A percentile compares a stretch with the other conserved stretches of the same genome.
Conservation (phyloP, 2,329 filamentous ascomycete species). For the Fusarium sp. region DNA sequence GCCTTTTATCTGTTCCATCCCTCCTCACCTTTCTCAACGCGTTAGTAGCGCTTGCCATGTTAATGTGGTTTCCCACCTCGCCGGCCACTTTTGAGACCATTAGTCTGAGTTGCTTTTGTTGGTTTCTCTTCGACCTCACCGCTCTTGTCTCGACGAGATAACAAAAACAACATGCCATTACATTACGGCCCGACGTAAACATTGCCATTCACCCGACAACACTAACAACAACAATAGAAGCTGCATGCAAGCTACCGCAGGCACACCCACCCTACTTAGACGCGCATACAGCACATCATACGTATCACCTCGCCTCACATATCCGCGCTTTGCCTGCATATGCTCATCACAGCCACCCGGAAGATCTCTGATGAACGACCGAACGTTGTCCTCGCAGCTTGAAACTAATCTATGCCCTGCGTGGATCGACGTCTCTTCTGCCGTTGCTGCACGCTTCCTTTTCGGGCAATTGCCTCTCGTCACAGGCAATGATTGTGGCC, state of each 20-base stretch:
- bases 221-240: constrained; percentile 25
- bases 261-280: constrained; percentile 30
- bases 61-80: constrained; percentile 15
- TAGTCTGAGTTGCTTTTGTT: constrained; percentile 16
- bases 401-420: constrained; percentile 31
- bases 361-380: constrained; percentile 39
- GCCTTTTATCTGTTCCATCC: background rate
- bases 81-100: constrained; percentile 28
- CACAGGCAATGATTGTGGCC: constrained; percentile 2
- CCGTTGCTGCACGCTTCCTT: constrained; percentile 31
- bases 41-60: background rate
- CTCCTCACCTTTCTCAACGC: constrained; percentile 1
- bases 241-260: constrained; percentile 37
- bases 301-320: constrained; percentile 38
- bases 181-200: constrained; percentile 22
- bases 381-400: constrained; percentile 18
- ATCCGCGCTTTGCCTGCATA: constrained; percentile 40
- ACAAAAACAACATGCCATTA: constrained; percentile 1
- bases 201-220: constrained; percentile 33
- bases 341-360: constrained; percentile 42
- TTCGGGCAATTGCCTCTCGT: constrained; percentile 5
- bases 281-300: constrained; percentile 35
- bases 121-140: constrained; percentile 27
- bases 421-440: constrained; percentile 41
- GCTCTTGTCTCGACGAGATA: constrained; percentile 13